Base-by-base conservation (phyloP, 345 rosid genomes). In the Crucihimalaya himalaica region DNA sequence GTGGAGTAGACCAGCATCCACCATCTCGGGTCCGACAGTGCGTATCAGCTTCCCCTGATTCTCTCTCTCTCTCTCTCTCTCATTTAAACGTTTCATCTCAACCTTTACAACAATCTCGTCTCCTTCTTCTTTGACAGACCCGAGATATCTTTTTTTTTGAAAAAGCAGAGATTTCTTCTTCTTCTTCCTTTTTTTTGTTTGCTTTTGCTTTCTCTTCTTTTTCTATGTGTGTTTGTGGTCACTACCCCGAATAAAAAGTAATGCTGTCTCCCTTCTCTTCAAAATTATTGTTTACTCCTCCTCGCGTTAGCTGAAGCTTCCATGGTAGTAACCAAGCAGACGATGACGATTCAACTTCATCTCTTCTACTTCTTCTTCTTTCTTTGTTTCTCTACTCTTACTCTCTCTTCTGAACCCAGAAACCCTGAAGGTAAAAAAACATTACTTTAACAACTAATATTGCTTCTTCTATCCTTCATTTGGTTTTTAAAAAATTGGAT, bases 361-460 rank as follows among this genome's bases (percentile, higher is more conserved):
- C 70, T 76, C 16, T 68, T 66, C 72, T 76, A 65, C 54, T 76
- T 80, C 61, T 51, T 78, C 63, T 35, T 66, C 39, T 56, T 61
- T 18, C 81, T 86, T 46, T 79, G 37, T 47, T 65, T 76, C 28
- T 53, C 76, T 28, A 46, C 72, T 28, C 66, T 37, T 20, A 74
- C 87, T 51, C 73, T 81, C 62, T 84, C 89, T 1, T 93, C 88
- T 37, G 98, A 90, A 68, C 89, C 97, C 46, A 78, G 97, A 46
- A 93, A 90, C 81, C 97, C 83, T 69, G 98, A 93, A 90, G 98
- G 98, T 93, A 74, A 35, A 16, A 28, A 54, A 48, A 37, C 61
- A 8, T 34, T 25, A 50, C 51, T 50, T 18, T 14, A 18, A 7
- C 18, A 23, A 42, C 60, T 16, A 59, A 8, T 12, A 13, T 4